Evolutionary conservation across 108 stramenopile species (phyloP).

Genomic region (Heterococcus sp.): DNA sequence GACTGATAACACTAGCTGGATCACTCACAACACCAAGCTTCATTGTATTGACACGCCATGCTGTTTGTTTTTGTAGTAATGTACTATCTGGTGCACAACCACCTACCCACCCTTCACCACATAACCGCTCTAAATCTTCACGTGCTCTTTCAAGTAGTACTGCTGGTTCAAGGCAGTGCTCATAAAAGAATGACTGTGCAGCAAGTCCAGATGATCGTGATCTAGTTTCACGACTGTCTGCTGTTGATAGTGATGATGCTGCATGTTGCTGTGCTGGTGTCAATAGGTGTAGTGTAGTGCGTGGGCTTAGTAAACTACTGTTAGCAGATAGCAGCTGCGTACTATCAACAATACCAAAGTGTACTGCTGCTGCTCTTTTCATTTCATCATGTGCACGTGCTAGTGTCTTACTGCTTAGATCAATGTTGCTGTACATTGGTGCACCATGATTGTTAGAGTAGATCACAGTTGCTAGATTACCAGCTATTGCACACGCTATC

Average conservation of each 20-base stretch:
- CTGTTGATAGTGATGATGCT: too few relatives aligned
- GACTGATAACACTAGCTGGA: not conserved
- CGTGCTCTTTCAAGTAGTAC: not conserved
- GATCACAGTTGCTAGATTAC: not conserved
- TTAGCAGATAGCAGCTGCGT: too few relatives aligned
- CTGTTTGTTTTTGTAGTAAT: not conserved
- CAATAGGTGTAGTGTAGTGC: too few relatives aligned
- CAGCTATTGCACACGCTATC: not conserved
- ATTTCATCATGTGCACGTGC: not conserved
- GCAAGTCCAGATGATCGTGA: too few relatives aligned
- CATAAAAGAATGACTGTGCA: too few relatives aligned
- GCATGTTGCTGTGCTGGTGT: too few relatives aligned
- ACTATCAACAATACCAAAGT: too few relatives aligned
- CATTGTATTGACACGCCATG: not conserved
- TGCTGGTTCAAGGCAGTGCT: not conserved
- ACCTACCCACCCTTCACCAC: not conserved
- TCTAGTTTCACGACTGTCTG: too few relatives aligned
- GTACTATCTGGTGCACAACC: not conserved
- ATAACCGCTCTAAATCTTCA: not conserved
- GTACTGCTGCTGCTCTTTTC: not conserved
- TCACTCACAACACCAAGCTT: not conserved
- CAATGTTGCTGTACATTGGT: not conserved
- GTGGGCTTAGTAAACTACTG: too few relatives aligned
- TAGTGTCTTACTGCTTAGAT: not conserved
- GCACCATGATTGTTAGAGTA: not conserved